Evolutionary conservation across 2,329 filamentous ascomycete species (phyloP).

Genomic region (Calycina herbarum): DNA sequence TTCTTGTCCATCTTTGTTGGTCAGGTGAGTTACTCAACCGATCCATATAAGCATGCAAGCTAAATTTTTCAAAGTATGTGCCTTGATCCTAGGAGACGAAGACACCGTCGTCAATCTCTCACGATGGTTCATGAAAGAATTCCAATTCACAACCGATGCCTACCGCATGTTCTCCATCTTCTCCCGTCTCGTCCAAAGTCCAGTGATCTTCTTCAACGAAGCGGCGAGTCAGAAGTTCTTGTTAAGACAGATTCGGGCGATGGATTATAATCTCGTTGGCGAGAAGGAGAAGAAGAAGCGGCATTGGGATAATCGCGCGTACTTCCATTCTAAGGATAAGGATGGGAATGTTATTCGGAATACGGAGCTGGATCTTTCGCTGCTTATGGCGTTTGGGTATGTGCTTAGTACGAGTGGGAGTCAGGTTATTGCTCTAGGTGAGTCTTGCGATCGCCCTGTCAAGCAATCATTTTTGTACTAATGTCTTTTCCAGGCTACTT

Average conservation of each 20-base stretch:
- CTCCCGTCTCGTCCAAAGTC: conserved; percentile 73
- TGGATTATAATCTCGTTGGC: conserved; percentile 68
- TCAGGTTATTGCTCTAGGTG: conserved; percentile 79
- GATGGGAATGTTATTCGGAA: conserved; percentile 36
- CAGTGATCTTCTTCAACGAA: conserved; percentile 73
- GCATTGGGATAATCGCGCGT: conserved; percentile 44
- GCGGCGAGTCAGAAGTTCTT: conserved; percentile 88
- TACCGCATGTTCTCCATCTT: conserved; percentile 81
- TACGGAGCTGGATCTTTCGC: conserved; percentile 65
- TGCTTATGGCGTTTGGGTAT: conserved; percentile 88
- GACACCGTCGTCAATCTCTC: conserved; percentile 71
- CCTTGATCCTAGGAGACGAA: conserved; percentile 76
- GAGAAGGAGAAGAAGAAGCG: conserved; percentile 49
- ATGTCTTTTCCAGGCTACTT: conserved; percentile 68
- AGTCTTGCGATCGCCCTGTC: conserved; percentile 27
- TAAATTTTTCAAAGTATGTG: conserved; percentile 60
- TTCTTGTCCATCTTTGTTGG: conserved; percentile 75
- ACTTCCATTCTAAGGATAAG: conserved; percentile 41
- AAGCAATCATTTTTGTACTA: neutral
- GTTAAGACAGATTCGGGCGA: conserved; percentile 84
- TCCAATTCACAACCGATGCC: conserved; percentile 75
- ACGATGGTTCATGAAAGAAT: conserved; percentile 82
- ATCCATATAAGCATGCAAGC: too few species aligned
- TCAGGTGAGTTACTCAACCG: conserved; percentile 53
- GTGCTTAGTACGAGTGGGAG: conserved; percentile 82